A percentile compares a stretch with the other conserved stretches of the same genome.
Conservation (phyloP, 176 grass and related monocot species). For the Cocos nucifera region DNA sequence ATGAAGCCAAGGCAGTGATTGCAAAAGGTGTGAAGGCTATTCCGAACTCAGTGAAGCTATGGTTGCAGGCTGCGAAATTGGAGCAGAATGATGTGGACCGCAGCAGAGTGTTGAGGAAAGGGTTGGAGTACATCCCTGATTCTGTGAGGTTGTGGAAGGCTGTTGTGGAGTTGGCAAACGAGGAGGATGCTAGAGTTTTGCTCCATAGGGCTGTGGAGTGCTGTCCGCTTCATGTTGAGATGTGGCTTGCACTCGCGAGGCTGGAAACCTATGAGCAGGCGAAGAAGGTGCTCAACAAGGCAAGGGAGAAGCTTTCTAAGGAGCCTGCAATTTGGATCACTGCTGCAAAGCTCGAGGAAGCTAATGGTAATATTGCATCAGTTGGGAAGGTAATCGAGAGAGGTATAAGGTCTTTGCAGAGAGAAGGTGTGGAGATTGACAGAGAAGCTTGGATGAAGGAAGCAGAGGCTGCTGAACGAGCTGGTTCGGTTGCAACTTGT, state of each 20-base stretch:
- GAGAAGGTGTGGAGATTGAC: conserved; percentile 70
- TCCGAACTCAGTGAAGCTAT: conserved; percentile 86
- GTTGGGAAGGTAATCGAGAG: conserved; percentile 80
- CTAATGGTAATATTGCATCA: conserved; percentile 64
- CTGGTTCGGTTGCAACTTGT: conserved; percentile 77
- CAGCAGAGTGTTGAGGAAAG: conserved; percentile 72
- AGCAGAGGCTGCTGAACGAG: conserved; percentile 72
- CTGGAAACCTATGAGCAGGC: conserved; percentile 93
- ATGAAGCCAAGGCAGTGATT: conserved; percentile 85
- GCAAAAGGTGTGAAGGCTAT: conserved; percentile 77
- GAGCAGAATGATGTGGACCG: conserved; percentile 58
- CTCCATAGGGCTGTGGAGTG: conserved; percentile 87
- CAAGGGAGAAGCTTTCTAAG: conserved; percentile 67
- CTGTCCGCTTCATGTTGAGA: conserved; percentile 75
- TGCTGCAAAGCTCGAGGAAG: conserved; percentile 89
- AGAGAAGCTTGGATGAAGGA: conserved; percentile 92
- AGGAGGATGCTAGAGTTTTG: conserved; percentile 80
- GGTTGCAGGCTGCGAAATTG: conserved; percentile 74
- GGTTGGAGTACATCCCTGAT: conserved; percentile 80
- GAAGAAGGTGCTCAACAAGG: conserved; percentile 87
- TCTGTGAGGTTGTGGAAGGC: conserved; percentile 88
- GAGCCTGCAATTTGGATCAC: conserved; percentile 96
- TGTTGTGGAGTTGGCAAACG: conserved; percentile 74
- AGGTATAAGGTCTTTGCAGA: conserved; percentile 78
- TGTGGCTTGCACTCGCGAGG: conserved; percentile 92